Percentiles rank a stretch among this genome's conserved stretches.
Evolutionary conservation across 345 rosid genomes (phyloP).

Genomic region (Ceriops decandra): DNA sequence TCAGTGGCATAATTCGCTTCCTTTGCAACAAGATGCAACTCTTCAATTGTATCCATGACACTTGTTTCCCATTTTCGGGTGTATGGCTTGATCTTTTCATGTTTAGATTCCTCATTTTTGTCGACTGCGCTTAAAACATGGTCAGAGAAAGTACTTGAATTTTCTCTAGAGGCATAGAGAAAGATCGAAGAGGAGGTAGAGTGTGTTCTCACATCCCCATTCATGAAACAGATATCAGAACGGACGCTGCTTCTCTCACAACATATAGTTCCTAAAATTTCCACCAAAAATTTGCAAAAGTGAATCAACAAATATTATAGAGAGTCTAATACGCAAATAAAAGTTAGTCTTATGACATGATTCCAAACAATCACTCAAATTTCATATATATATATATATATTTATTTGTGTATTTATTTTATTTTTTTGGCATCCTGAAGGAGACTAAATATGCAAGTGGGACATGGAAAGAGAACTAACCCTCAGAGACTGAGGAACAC

Average conservation of each 20-base stretch:
- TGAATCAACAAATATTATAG: background rate
- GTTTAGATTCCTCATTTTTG: constrained; percentile 25
- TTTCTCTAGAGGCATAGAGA: constrained; percentile 36
- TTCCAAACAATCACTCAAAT: no score
- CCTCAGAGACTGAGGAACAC: constrained; percentile 55
- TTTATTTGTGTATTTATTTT: no score
- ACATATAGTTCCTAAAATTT: constrained; percentile 61
- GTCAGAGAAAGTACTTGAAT: constrained; percentile 9
- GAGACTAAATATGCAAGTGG: background rate
- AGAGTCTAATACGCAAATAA: background rate
- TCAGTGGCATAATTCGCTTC: constrained; percentile 13
- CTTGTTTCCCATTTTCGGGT: constrained; percentile 82
- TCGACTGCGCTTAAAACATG: constrained; percentile 17
- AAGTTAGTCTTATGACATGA: no score
- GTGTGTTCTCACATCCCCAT: constrained; percentile 66
- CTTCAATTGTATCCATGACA: constrained; percentile 67
- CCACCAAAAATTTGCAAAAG: background rate
- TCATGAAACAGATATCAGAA: constrained; percentile 66
- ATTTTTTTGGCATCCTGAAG: background rate
- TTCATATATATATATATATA: background rate
- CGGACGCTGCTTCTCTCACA: constrained; percentile 69
- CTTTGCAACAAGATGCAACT: constrained; percentile 48
- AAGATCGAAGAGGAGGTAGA: constrained; percentile 63
- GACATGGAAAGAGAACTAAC: constrained; percentile 30
- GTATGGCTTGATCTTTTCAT: constrained; percentile 67